Conservation (phyloP, 306 rosid species). For the Inga laurina region DNA sequence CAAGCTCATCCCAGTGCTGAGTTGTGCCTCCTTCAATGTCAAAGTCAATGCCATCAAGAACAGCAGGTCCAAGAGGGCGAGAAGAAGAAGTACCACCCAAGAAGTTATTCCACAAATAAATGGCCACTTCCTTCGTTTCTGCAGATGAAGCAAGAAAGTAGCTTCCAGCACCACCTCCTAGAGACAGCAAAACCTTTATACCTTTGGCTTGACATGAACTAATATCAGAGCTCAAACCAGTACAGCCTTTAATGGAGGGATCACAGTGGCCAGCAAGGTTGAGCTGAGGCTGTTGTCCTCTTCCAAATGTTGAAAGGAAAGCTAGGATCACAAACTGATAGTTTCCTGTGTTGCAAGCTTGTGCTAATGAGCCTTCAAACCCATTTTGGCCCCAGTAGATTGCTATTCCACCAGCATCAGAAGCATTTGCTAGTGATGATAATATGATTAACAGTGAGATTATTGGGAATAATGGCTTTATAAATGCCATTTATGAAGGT, state of each 20-base stretch:
- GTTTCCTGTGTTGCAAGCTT: slow-evolving; percentile 44
- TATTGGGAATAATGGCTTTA: slow-evolving; percentile 14
- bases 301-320: slow-evolving; percentile 47
- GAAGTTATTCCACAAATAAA: slow-evolving; percentile 47
- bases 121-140: slow-evolving; percentile 40
- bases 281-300: slow-evolving; percentile 39
- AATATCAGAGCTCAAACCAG: slow-evolving; percentile 26
- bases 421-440: slow-evolving; percentile 24
- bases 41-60: slow-evolving; percentile 49
- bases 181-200: slow-evolving; percentile 43
- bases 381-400: slow-evolving; percentile 50
- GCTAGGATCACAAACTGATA: slow-evolving; percentile 39
- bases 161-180: slow-evolving; percentile 47
- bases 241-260: slow-evolving; percentile 40
- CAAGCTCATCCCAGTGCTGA: slow-evolving; percentile 39
- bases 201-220: slow-evolving; percentile 49
- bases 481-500: slow-evolving; percentile 16
- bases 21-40: slow-evolving; percentile 44
- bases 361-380: slow-evolving; percentile 32
- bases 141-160: slow-evolving; percentile 34
- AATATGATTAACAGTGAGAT: slow-evolving; percentile 27
- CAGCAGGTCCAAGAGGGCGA: slow-evolving; percentile 48
- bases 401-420: slow-evolving; percentile 42
- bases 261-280: slow-evolving; percentile 49
- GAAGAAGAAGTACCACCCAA: slow-evolving; percentile 46